These are phyloP conservation scores for Jatropha multifida DNA, from an alignment of 441 rosid genomes.

Conservation along the genomic window DNA sequence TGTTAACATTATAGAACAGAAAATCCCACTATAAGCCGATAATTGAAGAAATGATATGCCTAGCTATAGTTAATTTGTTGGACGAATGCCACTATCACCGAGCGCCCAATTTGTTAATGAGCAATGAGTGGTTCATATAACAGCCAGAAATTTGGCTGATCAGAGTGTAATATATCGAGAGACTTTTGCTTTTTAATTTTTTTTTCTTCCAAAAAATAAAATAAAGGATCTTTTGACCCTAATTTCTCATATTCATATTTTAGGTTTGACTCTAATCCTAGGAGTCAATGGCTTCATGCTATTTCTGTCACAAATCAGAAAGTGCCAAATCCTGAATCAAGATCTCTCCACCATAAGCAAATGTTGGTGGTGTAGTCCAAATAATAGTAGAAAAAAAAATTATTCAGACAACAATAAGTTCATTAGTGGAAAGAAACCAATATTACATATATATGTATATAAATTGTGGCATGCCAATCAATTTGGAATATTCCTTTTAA, in stretches of 20 bases:
- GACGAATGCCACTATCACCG: not conserved
- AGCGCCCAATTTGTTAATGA: not conserved
- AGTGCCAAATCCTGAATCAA: constrained; percentile 13
- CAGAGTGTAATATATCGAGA: too few species aligned
- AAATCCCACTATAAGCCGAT: not conserved
- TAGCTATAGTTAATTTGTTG: not conserved
- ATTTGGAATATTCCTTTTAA: not conserved
- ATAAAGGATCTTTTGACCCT: not conserved
- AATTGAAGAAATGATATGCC: not conserved
- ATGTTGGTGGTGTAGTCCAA: not conserved
- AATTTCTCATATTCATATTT: not conserved
- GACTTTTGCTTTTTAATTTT: not conserved
- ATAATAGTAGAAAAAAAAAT: not conserved
- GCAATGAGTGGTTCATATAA: constrained; percentile 22
- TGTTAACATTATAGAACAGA: not conserved
- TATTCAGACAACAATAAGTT: not conserved
- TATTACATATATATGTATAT: not conserved
- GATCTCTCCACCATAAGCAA: constrained; percentile 4
- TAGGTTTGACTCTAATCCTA: constrained; percentile 18
- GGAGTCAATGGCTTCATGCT: constrained; percentile 8
- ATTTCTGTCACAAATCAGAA: constrained; percentile 3
- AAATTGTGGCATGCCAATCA: not conserved
- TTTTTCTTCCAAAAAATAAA: not conserved
- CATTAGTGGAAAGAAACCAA: constrained; percentile 8
- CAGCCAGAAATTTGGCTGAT: constrained; percentile 12